These are phyloP conservation scores for Talaromyces sp. DNA, from an alignment of 2,329 filamentous ascomycete species.

Conservation along the genomic window DNA sequence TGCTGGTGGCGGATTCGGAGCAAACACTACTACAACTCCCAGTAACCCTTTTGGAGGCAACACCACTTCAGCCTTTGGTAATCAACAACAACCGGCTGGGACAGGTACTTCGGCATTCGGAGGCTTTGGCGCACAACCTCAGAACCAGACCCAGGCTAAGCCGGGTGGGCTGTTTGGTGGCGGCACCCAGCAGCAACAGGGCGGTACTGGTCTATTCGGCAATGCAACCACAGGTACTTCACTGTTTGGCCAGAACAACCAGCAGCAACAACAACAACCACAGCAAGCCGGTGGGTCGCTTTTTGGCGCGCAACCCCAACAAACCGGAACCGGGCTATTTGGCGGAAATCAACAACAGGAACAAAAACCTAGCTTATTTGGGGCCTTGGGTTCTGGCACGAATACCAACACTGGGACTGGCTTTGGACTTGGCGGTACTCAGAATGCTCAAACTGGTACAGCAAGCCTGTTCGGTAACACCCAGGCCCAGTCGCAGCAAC, in stretches of 20 bases:
- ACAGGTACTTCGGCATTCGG: conserved; percentile 31
- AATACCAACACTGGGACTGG: conserved; percentile 21
- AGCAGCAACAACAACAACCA: conserved; percentile 28
- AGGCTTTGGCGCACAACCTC: conserved; percentile 34
- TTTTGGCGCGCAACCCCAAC: conserved; percentile 35
- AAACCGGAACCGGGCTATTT: conserved; percentile 31
- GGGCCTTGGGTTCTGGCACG: conserved; percentile 43
- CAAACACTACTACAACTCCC: conserved; percentile 32
- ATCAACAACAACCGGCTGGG: conserved; percentile 29
- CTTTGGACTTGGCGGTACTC: conserved; percentile 41
- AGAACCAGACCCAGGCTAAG: conserved; percentile 37
- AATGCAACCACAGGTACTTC: conserved; percentile 24
- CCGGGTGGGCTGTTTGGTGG: conserved; percentile 27
- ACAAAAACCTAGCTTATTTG: conserved; percentile 33
- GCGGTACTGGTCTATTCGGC: conserved; percentile 41
- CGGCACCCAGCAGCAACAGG: conserved; percentile 39
- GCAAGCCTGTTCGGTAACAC: conserved; percentile 40
- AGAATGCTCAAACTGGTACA: conserved; percentile 36
- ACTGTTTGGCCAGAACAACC: conserved; percentile 37
- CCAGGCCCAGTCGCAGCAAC: conserved; percentile 50
- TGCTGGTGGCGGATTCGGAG: conserved; percentile 28
- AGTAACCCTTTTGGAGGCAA: conserved; percentile 38
- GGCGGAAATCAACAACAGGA: conserved; percentile 29
- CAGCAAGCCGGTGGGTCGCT: conserved; percentile 35
- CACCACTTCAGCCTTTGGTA: conserved; percentile 38